Evolutionary conservation across 345 rosid genomes (phyloP).

Genomic region (Acer yangbiense): DNA sequence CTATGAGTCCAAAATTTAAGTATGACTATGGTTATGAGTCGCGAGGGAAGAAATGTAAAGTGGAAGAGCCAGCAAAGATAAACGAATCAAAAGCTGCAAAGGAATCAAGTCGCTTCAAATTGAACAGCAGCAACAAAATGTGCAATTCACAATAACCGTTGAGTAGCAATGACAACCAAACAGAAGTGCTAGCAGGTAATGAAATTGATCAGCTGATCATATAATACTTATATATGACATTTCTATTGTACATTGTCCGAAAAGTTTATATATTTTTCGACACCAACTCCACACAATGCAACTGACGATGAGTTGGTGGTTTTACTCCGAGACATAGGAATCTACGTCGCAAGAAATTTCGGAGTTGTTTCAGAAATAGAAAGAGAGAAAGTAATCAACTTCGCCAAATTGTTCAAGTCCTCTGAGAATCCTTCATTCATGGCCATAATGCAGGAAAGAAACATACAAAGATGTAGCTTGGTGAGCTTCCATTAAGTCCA

Average conservation of each 20-base stretch:
- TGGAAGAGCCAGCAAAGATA: constrained; percentile 16
- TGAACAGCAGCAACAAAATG: no score
- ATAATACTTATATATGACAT: not conserved
- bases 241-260: not conserved
- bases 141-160: no score
- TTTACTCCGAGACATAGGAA: not conserved
- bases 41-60: constrained; percentile 13
- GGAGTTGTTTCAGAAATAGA: not conserved
- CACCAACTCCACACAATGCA: not conserved
- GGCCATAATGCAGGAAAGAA: constrained; percentile 30
- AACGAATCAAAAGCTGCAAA: not conserved
- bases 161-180: no score
- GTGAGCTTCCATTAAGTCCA: not conserved
- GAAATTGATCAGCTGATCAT: not conserved
- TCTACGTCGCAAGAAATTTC: not conserved
- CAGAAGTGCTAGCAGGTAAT: not conserved
- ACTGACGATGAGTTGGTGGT: not conserved
- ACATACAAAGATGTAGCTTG: constrained; percentile 6
- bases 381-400: constrained; percentile 32
- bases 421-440: constrained; percentile 42
- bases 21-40: not conserved
- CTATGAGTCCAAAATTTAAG: no score
- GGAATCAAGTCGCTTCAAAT: no score
- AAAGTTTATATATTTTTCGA: no score
- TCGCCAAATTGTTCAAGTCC: constrained; percentile 36